Evolutionary conservation across 805 yeast species (phyloP).

Genomic region (Saccharomyces kudriavzevii): DNA sequence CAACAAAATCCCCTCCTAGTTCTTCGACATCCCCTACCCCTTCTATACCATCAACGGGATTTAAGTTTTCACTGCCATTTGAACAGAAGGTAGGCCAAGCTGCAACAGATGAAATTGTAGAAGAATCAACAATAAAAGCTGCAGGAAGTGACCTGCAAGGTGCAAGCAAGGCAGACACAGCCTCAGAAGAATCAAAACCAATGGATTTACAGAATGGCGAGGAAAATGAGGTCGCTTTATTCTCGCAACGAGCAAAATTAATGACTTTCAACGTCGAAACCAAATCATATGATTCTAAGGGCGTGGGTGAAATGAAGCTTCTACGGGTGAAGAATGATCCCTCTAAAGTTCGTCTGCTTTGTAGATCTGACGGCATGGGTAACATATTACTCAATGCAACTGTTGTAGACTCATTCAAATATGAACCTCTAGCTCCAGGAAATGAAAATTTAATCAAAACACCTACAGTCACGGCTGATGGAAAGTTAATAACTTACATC

Average conservation of each 20-base stretch:
- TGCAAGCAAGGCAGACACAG: conserved; percentile 37
- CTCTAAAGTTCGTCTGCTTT: conserved; percentile 55
- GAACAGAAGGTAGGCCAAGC: conserved; percentile 17
- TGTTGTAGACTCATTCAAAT: conserved; percentile 50
- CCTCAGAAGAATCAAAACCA: conserved; percentile 42
- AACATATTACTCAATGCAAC: conserved; percentile 65
- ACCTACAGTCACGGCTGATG: conserved; percentile 51
- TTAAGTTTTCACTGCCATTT: conserved; percentile 30
- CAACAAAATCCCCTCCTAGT: conserved; percentile 11
- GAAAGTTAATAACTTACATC: conserved; percentile 57
- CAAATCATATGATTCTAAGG: conserved; percentile 51
- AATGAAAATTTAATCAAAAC: conserved; percentile 60
- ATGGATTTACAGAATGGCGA: conserved; percentile 61
- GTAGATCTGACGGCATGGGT: conserved; percentile 85
- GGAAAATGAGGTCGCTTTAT: conserved; percentile 62
- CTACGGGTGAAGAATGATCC: conserved; percentile 51
- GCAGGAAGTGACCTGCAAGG: conserved; percentile 27
- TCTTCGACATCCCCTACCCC: conserved; percentile 3
- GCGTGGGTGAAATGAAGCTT: conserved; percentile 77
- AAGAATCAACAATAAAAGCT: conserved; percentile 13
- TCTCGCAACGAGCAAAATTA: conserved; percentile 63
- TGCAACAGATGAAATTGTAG: conserved; percentile 9
- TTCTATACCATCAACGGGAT: conserved; percentile 26
- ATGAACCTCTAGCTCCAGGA: conserved; percentile 45
- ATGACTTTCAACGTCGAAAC: conserved; percentile 49